A percentile compares a stretch with the other conserved stretches of the same genome.
These are phyloP conservation scores for Leccinum pachyderme DNA, from an alignment of 1,284 basidiomycete species.

Conservation along the genomic window DNA sequence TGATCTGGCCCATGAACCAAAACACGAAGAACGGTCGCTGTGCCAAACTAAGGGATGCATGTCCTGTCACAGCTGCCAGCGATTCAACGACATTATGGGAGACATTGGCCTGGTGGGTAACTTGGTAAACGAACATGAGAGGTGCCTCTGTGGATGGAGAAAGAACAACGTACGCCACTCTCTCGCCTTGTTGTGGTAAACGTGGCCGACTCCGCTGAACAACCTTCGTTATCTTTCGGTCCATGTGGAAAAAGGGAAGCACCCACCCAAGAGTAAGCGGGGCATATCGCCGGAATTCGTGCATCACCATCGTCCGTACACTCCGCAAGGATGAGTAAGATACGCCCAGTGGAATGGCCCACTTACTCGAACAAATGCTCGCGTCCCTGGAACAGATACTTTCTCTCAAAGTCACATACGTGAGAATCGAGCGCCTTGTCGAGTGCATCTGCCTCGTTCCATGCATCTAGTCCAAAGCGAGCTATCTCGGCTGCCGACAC, in stretches of 20 bases:
- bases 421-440: conserved; percentile 62
- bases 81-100: conserved; percentile 60
- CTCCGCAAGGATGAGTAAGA: conserved; percentile 35
- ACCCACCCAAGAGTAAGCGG: conserved; percentile 60
- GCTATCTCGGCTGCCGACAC: conserved; percentile 50
- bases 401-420: conserved; percentile 62
- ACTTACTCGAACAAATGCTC: conserved; percentile 77
- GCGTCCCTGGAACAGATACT: conserved; percentile 65
- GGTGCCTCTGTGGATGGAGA: conserved; percentile 3
- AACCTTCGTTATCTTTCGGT: conserved; percentile 6
- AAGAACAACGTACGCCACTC: conserved; percentile 63
- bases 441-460: conserved; percentile 68
- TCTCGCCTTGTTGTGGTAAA: conserved; percentile 65
- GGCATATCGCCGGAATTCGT: conserved; percentile 64
- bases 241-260: not conserved
- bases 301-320: conserved; percentile 66
- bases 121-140: conserved; percentile 35
- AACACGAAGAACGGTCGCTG: conserved; percentile 68
- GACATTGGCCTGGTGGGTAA: conserved; percentile 60
- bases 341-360: not conserved
- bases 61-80: conserved; percentile 62
- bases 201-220: conserved; percentile 47
- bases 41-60: conserved; percentile 49
- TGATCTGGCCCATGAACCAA: conserved; percentile 77
- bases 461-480: conserved; percentile 62